These are phyloP conservation scores for Aspergillus sp. DNA, from an alignment of 2,329 filamentous ascomycete species.

Conservation along the genomic window DNA sequence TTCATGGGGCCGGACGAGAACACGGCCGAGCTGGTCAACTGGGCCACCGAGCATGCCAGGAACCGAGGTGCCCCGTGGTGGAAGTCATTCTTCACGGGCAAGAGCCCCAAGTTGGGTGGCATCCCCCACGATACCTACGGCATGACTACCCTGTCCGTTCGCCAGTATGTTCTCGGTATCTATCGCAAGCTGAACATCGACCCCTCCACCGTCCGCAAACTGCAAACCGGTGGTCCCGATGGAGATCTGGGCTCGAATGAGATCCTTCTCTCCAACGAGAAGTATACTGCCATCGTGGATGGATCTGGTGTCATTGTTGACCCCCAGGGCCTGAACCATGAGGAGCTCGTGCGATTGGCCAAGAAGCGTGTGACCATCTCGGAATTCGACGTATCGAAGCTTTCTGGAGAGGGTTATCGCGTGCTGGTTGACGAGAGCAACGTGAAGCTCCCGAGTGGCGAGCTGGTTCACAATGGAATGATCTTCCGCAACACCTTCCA, in stretches of 20 bases:
- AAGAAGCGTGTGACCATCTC: constrained; percentile 86
- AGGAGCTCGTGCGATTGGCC: constrained; percentile 80
- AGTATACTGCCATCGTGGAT: constrained; percentile 93
- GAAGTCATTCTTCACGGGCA: constrained; percentile 99
- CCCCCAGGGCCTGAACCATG: constrained; percentile 80
- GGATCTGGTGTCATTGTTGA: constrained; percentile 93
- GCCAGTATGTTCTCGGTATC: constrained; percentile 93
- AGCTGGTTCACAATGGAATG: constrained; percentile 85
- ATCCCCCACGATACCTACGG: constrained; percentile 96
- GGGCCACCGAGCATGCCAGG: constrained; percentile 95
- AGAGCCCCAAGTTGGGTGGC: constrained; percentile 91
- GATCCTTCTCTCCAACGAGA: constrained; percentile 93
- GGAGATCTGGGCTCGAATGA: constrained; percentile 97
- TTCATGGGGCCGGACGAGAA: constrained; percentile 99
- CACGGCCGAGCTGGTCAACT: constrained; percentile 93
- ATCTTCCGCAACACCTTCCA: constrained; percentile 98
- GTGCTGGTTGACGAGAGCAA: constrained; percentile 90
- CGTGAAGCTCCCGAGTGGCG: constrained; percentile 81
- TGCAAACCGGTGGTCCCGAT: constrained; percentile 96
- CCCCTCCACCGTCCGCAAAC: constrained; percentile 78
- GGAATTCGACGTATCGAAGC: constrained; percentile 79
- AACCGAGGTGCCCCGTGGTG: constrained; percentile 90
- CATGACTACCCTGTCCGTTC: constrained; percentile 96
- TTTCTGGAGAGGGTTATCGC: constrained; percentile 85
- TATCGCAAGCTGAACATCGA: constrained; percentile 95